A percentile compares a stretch with the other conserved stretches of the same genome.
These are phyloP conservation scores for Claviceps monticola DNA, from an alignment of 2,329 filamentous ascomycete genomes.

Conservation along the genomic window DNA sequence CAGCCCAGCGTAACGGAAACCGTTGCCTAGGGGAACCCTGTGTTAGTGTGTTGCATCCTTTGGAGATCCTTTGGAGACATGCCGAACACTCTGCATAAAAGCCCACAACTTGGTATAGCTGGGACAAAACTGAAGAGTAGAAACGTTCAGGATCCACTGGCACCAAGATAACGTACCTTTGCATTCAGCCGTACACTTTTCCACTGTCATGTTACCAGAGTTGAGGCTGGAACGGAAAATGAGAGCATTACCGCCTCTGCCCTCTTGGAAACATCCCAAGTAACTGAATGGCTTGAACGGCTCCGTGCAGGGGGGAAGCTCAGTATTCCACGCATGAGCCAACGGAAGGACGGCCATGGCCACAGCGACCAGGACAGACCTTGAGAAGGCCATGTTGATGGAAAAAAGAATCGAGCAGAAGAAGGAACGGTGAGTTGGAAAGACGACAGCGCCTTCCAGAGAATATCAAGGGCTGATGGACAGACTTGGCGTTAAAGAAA, in stretches of 20 bases:
- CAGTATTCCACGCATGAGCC: constrained; percentile 25
- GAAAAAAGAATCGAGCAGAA: neutral
- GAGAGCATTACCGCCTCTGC: constrained; percentile 21
- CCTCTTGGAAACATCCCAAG: constrained; percentile 33
- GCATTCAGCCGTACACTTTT: constrained; percentile 33
- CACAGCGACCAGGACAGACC: constrained; percentile 16
- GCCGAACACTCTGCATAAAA: too few species aligned
- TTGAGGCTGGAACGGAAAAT: constrained; percentile 26
- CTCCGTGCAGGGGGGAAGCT: constrained; percentile 30
- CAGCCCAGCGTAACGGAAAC: constrained; percentile 36
- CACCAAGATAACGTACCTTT: constrained; percentile 23
- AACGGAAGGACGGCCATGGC: constrained; percentile 22
- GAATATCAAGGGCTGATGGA: neutral
- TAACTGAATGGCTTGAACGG: constrained; percentile 33
- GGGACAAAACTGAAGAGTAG: neutral
- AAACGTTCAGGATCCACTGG: neutral
- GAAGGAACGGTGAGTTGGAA: neutral
- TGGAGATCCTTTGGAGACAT: neutral
- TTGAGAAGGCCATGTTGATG: constrained; percentile 5
- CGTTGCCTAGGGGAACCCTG: constrained; percentile 22
- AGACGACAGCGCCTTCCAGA: neutral
- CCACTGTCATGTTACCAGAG: constrained; percentile 29
- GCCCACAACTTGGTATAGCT: too few species aligned
- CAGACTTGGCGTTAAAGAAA: neutral
- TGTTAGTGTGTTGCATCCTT: neutral